These are phyloP conservation scores for Aspergillus conjunctus DNA, from an alignment of 495 filamentous ascomycete genomes.

Conservation along the genomic window DNA sequence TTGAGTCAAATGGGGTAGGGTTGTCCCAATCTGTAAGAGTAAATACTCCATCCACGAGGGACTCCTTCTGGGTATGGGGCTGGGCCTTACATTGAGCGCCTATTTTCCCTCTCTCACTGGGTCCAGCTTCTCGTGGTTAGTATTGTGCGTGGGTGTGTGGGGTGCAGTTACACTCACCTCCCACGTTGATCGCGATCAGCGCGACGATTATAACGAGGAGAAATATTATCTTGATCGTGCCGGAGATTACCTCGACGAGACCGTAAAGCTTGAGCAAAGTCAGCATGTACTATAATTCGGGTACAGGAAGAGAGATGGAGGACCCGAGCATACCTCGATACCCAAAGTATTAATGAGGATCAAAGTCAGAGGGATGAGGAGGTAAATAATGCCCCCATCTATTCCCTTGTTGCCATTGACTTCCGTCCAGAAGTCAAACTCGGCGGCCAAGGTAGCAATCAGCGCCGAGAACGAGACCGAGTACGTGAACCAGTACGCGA, in stretches of 20 bases:
- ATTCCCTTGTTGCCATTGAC: not conserved
- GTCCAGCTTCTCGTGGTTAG: not conserved
- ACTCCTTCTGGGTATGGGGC: not conserved
- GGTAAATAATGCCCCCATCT: not conserved
- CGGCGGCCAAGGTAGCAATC: conserved; percentile 6
- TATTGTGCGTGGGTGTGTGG: not conserved
- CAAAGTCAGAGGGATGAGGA: not conserved
- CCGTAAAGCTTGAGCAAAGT: not conserved
- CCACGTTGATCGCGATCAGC: not conserved
- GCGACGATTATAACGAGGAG: not conserved
- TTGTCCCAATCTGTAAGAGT: not conserved
- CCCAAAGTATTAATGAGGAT: not conserved
- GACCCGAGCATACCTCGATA: not conserved
- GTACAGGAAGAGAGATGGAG: not conserved
- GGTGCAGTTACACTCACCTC: not conserved
- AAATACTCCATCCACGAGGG: no score
- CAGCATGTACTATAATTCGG: not conserved
- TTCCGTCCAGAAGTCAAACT: conserved; percentile 2
- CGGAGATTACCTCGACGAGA: not conserved
- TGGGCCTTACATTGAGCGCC: not conserved
- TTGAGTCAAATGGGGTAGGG: not conserved
- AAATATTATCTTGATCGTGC: not conserved
- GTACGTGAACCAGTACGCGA: conserved; percentile 4
- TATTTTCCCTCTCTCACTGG: not conserved
- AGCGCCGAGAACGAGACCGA: not conserved